Evolutionary conservation across 108 stramenopile species (phyloP).

Genomic region (Bacterosira constricta): DNA sequence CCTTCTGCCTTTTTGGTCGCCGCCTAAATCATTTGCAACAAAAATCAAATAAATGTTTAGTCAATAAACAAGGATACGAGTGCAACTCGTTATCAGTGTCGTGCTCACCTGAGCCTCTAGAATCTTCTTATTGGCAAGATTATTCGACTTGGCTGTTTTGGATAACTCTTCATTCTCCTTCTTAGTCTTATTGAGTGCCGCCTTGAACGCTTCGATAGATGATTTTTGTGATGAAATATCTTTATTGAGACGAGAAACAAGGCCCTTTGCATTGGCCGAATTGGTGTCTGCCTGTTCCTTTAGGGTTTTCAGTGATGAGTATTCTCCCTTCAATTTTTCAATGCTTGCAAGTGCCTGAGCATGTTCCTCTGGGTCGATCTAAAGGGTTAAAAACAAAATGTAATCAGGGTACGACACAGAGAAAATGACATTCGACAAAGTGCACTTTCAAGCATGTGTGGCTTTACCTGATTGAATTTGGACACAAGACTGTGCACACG

Average conservation of each 20-base stretch:
- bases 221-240: conserved; percentile 56
- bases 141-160: conserved; percentile 23
- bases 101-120: conserved; percentile 24
- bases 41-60: neutral
- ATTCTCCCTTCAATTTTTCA: conserved; percentile 60
- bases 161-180: conserved; percentile 43
- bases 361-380: conserved; percentile 88
- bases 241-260: conserved; percentile 66
- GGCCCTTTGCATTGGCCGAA: conserved; percentile 59
- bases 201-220: conserved; percentile 54
- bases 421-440: neutral
- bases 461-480: conserved; percentile 78
- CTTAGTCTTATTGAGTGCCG: conserved; percentile 56
- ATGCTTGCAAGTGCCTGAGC: conserved; percentile 60
- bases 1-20: conserved; percentile 37
- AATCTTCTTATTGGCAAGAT: conserved; percentile 23
- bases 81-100: no score
- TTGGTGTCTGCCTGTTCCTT: conserved; percentile 70
- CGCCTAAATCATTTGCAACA: neutral
- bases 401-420: neutral
- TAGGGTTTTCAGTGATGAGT: conserved; percentile 44
- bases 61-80: neutral
- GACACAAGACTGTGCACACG: conserved; percentile 83
- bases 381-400: neutral
- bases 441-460: neutral